A percentile compares a stretch with the other conserved stretches of the same genome.
Conservation (phyloP, 2,329 filamentous ascomycete species). For the Penicillium sp. region DNA sequence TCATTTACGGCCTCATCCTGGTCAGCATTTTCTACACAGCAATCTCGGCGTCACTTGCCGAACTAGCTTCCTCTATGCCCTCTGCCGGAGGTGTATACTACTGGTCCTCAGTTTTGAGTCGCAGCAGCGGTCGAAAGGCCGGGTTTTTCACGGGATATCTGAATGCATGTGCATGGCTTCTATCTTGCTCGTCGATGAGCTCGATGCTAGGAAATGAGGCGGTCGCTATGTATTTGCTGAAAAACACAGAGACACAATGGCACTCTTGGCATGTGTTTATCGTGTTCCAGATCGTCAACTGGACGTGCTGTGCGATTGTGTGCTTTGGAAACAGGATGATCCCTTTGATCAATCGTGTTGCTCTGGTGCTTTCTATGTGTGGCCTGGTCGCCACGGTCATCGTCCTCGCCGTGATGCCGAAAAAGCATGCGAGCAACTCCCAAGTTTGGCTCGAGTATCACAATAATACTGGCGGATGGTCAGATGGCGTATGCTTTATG, state of each 20-base stretch:
- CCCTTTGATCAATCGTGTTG: conserved; percentile 52
- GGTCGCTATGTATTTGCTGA: conserved; percentile 33
- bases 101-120: conserved; percentile 55
- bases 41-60: conserved; percentile 55
- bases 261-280: conserved; percentile 34
- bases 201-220: conserved; percentile 33
- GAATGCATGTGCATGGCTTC: conserved; percentile 33
- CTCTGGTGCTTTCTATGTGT: conserved; percentile 52
- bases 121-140: conserved; percentile 45
- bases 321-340: conserved; percentile 52
- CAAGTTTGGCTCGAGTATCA: conserved; percentile 31
- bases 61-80: conserved; percentile 57
- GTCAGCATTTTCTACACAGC: conserved; percentile 52
- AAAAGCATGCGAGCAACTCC: conserved; percentile 23
- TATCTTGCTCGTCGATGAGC: conserved; percentile 32
- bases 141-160: conserved; percentile 41
- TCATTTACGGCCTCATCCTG: conserved; percentile 56
- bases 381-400: conserved; percentile 50
- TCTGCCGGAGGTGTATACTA: conserved; percentile 56
- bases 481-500: conserved; percentile 48
- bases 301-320: conserved; percentile 50
- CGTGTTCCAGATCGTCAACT: conserved; percentile 48
- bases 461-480: conserved; percentile 32
- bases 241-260: conserved; percentile 22
- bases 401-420: conserved; percentile 51